phyloP scores from a whole-genome alignment of 371 early-diverging fungal species.

The Mortierella sp. region DNA sequence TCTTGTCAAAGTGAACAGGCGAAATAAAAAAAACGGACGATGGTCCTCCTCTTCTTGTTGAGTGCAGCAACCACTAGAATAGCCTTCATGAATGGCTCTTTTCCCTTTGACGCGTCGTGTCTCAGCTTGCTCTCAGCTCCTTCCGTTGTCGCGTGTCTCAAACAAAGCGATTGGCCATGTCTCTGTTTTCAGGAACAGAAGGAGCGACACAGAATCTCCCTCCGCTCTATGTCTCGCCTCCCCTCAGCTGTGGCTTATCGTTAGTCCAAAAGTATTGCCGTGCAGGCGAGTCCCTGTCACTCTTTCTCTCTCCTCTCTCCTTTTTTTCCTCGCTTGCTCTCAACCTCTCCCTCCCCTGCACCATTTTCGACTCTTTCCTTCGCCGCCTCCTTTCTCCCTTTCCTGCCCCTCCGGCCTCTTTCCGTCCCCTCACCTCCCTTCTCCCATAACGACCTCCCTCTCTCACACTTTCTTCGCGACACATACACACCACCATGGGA shows the following conservation, averaged over 20 bases:
- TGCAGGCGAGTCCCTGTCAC: neutral
- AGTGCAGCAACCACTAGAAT: too few species aligned
- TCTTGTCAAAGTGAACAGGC: too few species aligned
- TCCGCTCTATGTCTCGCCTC: neutral
- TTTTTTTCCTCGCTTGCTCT: too few species aligned
- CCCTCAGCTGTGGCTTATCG: neutral
- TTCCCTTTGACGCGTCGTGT: neutral
- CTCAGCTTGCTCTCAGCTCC: neutral
- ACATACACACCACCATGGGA: neutral
- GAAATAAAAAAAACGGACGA: too few species aligned
- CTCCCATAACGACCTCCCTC: neutral
- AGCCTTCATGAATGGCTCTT: neutral
- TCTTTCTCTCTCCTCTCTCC: neutral
- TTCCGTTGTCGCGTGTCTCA: neutral
- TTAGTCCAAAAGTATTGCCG: neutral
- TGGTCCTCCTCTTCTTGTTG: too few species aligned
- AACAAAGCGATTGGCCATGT: neutral
- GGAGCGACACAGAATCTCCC: neutral
- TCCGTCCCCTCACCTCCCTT: neutral
- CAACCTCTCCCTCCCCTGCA: neutral
- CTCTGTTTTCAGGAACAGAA: neutral
- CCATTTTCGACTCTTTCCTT: neutral
- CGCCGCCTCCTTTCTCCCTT: neutral
- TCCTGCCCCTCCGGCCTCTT: neutral
- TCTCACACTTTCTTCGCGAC: neutral